phyloP scores from a whole-genome alignment of 202 grass and related monocot genomes.

The Brachypodium distachyon region DNA sequence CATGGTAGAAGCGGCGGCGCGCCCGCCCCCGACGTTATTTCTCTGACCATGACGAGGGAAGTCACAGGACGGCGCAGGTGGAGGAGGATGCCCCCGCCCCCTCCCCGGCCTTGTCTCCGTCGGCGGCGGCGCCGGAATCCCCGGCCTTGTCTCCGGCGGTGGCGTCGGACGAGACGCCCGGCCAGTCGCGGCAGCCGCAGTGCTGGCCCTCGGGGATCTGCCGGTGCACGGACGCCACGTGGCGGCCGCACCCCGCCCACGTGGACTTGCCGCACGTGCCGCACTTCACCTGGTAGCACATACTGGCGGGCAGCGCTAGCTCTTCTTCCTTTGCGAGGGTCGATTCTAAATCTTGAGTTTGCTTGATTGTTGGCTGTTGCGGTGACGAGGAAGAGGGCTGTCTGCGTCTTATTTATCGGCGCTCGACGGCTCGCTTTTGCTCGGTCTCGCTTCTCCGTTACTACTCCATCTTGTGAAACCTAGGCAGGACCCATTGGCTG shows the following conservation, averaged over 20 bases:
- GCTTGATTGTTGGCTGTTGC: no score
- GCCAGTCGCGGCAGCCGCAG: constrained; percentile 80
- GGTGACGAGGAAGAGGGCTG: no score
- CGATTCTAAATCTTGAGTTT: not conserved
- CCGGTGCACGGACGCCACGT: constrained; percentile 66
- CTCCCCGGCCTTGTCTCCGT: no score
- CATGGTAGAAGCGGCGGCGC: not conserved
- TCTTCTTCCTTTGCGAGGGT: not conserved
- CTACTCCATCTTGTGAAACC: no score
- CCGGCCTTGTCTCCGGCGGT: not conserved
- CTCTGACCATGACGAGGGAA: no score
- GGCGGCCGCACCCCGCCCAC: constrained; percentile 76
- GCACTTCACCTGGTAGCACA: constrained; percentile 87
- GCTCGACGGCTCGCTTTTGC: no score
- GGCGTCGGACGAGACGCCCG: constrained; percentile 48
- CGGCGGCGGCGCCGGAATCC: not conserved
- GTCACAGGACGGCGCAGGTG: constrained; percentile 25
- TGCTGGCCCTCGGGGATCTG: constrained; percentile 73
- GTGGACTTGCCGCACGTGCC: constrained; percentile 59
- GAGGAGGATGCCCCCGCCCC: not conserved
- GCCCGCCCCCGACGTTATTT: not conserved
- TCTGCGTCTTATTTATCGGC: no score
- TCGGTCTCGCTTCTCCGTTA: no score
- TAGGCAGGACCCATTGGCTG: no score
- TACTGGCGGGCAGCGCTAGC: not conserved